phyloP scores from a whole-genome alignment of 768 basidiomycete species.

The Lactifluus rugatus region DNA sequence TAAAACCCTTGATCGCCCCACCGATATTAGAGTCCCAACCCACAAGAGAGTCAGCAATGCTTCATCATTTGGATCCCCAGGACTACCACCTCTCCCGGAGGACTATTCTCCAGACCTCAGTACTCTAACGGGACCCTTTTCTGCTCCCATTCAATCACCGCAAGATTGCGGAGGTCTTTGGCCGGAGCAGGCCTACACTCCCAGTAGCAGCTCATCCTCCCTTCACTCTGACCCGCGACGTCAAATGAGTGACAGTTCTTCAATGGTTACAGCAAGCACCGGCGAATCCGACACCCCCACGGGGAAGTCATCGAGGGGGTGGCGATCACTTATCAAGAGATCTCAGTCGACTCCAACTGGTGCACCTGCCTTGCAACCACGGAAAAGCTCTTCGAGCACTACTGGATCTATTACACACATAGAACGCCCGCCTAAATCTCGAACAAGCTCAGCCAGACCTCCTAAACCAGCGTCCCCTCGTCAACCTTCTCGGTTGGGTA shows the following conservation, averaged over 20 bases:
- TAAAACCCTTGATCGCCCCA: background rate
- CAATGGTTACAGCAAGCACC: background rate
- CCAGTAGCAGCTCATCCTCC: background rate
- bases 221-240: background rate
- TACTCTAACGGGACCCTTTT: background rate
- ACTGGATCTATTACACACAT: background rate
- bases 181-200: background rate
- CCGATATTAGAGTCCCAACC: background rate
- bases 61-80: background rate
- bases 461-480: background rate
- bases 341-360: background rate
- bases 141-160: background rate
- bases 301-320: background rate
- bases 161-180: background rate
- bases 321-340: background rate
- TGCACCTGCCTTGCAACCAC: background rate
- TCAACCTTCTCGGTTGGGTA: background rate
- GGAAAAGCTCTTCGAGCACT: background rate
- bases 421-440: background rate
- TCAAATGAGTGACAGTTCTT: background rate
- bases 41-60: background rate
- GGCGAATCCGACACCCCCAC: background rate
- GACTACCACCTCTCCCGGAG: conserved; percentile 9
- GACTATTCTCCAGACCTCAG: background rate
- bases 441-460: background rate